Base-by-base conservation (phyloP, 2,329 filamentous ascomycete species). In the Cytospora piceae region DNA sequence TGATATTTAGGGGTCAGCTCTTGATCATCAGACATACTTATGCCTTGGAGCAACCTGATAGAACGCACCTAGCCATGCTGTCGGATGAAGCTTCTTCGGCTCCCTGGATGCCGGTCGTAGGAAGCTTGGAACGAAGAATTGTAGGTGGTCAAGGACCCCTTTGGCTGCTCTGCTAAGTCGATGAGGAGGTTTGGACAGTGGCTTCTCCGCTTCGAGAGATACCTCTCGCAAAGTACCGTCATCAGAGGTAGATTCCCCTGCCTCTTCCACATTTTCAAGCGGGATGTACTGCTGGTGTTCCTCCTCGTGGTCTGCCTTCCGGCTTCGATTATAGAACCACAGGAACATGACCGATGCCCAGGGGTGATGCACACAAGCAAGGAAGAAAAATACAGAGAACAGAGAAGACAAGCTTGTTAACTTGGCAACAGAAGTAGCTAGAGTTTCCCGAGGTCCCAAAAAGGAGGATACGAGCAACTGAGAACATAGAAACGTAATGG, bases 41-140 rank as follows among this genome's bases (percentile, higher is more conserved):
- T n/a, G 7, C 17, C 20, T 9, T 17, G 4, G 39, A 15, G 15
- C 0, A 6, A 14, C 20, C 11, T 31, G 12, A 9, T 22, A 42
- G n/a, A 6, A 11, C 58, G 20, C 59, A 67, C 67, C 67, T 60
- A 69, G n/a, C 67, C 67, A 69, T 3, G 65, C 67, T 42, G 65
- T 65, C n/a, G 64, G n/a, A 24, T 67, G 61, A n/a, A 64, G 37
- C 22, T 49, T 67, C 37, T 46, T 67, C 7, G 56, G 61, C n/a
- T 56, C 37, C 8, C 27, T 24, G 8, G 67, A 14, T 4, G 32
- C 34, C 15, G 24, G 27, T 39, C 61, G 54, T 12, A 63, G 29
- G 14, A 63, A 63, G 27, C 39, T 37, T 14, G 61, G 61, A 3
- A 63, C n/a, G 20, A 39, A 57, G 5, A 49, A 22, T 4, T 57